Percentiles rank a stretch among this genome's conserved stretches.
Conservation (phyloP, 2,329 filamentous ascomycete species). For the Rutstroemia sp. region DNA sequence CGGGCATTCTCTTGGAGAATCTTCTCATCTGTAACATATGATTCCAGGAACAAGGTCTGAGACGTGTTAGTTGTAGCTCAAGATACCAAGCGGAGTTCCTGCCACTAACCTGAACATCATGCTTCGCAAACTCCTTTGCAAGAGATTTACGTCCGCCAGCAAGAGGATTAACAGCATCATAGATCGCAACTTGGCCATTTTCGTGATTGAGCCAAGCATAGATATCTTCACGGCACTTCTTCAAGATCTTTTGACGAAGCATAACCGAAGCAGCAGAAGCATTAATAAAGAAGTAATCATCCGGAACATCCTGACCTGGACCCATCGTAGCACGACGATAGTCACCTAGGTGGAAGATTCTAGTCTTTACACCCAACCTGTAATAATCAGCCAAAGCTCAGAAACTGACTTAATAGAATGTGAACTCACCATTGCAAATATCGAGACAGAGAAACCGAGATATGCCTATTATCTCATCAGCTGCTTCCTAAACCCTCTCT, state of each 20-base stretch:
- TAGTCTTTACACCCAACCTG: constrained; percentile 93
- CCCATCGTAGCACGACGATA: constrained; percentile 90
- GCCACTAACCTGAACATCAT: constrained; percentile 70
- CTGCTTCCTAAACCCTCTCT: neutral
- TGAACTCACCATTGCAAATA: constrained; percentile 78
- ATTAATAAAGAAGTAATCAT: constrained; percentile 97
- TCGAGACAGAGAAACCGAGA: constrained; percentile 88
- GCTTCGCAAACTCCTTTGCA: constrained; percentile 95
- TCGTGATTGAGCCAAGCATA: constrained; percentile 95
- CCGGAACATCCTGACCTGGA: constrained; percentile 74
- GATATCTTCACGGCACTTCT: constrained; percentile 95
- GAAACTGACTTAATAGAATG: neutral
- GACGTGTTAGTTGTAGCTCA: constrained; percentile 10
- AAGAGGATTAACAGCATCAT: constrained; percentile 94
- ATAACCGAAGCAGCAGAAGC: constrained; percentile 90
- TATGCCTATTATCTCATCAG: constrained; percentile 52
- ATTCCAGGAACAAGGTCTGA: constrained; percentile 93
- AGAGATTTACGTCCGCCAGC: constrained; percentile 73
- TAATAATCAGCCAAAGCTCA: constrained; percentile 1
- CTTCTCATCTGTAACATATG: constrained; percentile 83
- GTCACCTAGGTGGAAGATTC: constrained; percentile 95
- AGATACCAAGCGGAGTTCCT: constrained; percentile 12
- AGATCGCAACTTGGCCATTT: constrained; percentile 96
- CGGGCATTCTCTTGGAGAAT: constrained; percentile 96
- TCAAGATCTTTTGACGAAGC: constrained; percentile 90